phyloP scores from a whole-genome alignment of 2,329 filamentous ascomycete genomes.

The Colletotrichum ledebouriae region DNA sequence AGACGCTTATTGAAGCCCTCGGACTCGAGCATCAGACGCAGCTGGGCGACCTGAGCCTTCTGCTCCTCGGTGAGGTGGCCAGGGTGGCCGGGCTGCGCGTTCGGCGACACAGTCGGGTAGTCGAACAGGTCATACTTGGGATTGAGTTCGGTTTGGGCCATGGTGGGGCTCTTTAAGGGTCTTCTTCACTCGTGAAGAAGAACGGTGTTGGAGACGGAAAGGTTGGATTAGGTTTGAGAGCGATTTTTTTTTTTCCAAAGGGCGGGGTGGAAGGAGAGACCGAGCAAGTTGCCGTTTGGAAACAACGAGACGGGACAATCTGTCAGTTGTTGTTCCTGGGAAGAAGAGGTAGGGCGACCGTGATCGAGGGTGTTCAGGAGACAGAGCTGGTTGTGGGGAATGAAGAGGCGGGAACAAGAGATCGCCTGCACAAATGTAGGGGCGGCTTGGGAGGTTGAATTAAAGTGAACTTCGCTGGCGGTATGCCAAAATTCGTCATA shows the following conservation, averaged over 20 bases:
- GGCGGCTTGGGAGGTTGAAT: conserved; percentile 37
- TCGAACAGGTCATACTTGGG: conserved; percentile 98
- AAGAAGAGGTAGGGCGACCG: conserved; percentile 15
- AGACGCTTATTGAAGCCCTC: conserved; percentile 86
- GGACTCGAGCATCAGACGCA: conserved; percentile 86
- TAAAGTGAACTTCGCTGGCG: conserved; percentile 37
- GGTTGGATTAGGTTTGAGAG: conserved; percentile 10
- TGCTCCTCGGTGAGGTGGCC: conserved; percentile 89
- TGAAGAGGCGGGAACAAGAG: conserved; percentile 20
- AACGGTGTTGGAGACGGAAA: conserved; percentile 30
- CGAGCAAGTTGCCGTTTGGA: conserved; percentile 12
- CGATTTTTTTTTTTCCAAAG: conserved; percentile 30
- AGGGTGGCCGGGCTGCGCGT: conserved; percentile 81
- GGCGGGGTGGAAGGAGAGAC: conserved; percentile 17
- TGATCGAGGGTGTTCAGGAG: conserved; percentile 35
- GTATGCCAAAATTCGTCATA: conserved; percentile 42
- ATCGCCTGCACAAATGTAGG: conserved; percentile 37
- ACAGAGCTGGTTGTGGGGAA: conserved; percentile 40
- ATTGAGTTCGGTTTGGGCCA: conserved; percentile 66
- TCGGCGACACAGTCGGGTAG: conserved; percentile 83
- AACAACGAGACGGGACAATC: conserved; percentile 14
- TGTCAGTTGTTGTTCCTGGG: conserved; percentile 29
- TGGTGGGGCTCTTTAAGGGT: conserved; percentile 39
- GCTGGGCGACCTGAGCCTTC: conserved; percentile 89
- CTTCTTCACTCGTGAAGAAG: conserved; percentile 30